Percentiles rank a stretch among this genome's conserved stretches.
phyloP scores from a whole-genome alignment of 2,329 filamentous ascomycete genomes.

The Didymella sp. region DNA sequence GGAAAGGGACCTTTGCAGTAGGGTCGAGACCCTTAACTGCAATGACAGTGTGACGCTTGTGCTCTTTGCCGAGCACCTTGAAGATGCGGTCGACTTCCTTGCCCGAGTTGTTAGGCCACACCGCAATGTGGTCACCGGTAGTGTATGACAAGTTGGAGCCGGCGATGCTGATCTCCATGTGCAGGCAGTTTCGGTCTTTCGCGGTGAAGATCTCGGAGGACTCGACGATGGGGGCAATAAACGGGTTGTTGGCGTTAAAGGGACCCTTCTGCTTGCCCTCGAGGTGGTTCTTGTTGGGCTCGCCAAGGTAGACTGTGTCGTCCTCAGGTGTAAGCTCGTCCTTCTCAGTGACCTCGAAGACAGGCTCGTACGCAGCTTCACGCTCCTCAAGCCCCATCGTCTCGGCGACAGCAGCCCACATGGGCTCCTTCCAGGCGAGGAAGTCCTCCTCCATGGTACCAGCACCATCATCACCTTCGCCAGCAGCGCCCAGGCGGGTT shows the following conservation, averaged over 20 bases:
- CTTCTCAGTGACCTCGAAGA: conserved; percentile 82
- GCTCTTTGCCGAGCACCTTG: conserved; percentile 73
- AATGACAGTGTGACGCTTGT: conserved; percentile 83
- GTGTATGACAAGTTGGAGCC: conserved; percentile 91
- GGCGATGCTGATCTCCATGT: conserved; percentile 92
- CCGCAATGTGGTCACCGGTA: conserved; percentile 94
- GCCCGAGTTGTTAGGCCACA: conserved; percentile 97
- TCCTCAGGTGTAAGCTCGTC: conserved; percentile 76
- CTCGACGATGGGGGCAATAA: conserved; percentile 89
- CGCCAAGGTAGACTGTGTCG: conserved; percentile 87
- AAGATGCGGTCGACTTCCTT: conserved; percentile 91
- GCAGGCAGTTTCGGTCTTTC: conserved; percentile 91
- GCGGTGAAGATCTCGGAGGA: conserved; percentile 90
- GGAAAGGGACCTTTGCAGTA: conserved; percentile 97
- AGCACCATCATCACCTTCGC: conserved; percentile 96
- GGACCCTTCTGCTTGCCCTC: conserved; percentile 84
- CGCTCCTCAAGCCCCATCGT: conserved; percentile 92
- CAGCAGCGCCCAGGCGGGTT: conserved; percentile 81
- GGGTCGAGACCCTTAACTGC: conserved; percentile 90
- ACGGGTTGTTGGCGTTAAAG: conserved; percentile 96
- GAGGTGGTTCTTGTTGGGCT: conserved; percentile 95
- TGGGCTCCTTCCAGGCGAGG: conserved; percentile 97
- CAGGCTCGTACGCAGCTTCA: conserved; percentile 93
- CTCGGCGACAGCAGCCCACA: conserved; percentile 87
- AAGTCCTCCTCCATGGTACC: conserved; percentile 99